Conservation (phyloP, 2,329 filamentous ascomycete genomes). For the Cryphonectria naterciae region DNA sequence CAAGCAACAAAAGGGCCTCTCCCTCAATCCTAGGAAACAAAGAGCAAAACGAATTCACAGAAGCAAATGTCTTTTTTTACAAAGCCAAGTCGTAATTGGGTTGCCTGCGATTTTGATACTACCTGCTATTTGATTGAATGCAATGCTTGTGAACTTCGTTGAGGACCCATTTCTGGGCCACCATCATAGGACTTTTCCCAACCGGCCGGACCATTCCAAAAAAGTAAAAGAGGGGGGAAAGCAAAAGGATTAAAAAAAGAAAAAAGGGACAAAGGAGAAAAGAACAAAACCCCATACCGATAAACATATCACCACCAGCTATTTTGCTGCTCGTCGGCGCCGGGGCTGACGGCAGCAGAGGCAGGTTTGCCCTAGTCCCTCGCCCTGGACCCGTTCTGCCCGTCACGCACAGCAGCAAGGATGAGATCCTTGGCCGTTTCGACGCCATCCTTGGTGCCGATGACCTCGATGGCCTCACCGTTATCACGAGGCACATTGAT, state of each 20-base stretch:
- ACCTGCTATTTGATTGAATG: neutral
- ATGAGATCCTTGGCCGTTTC: conserved; percentile 90
- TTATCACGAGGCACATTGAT: conserved; percentile 91
- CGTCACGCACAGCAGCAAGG: conserved; percentile 76
- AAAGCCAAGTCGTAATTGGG: neutral
- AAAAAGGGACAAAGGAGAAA: neutral
- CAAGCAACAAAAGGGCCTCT: neutral
- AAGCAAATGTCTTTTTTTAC: neutral
- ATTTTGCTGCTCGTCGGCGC: neutral
- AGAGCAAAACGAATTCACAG: neutral
- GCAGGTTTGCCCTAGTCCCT: conserved; percentile 30
- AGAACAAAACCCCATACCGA: too few relatives aligned
- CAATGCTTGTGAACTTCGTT: neutral
- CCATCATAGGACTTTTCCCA: conserved; percentile 6
- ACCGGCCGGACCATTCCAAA: conserved; percentile 7
- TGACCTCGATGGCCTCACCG: conserved; percentile 87
- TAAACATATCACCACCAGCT: conserved; percentile 8
- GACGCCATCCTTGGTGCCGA: conserved; percentile 76
- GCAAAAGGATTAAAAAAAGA: neutral
- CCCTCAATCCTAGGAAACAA: neutral
- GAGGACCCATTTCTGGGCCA: neutral
- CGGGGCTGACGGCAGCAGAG: neutral
- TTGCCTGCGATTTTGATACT: neutral
- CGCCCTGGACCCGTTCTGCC: conserved; percentile 41
- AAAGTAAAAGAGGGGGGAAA: neutral